Base-by-base conservation (phyloP, 768 basidiomycete species). In the Agaricus sinodeliciosus region DNA sequence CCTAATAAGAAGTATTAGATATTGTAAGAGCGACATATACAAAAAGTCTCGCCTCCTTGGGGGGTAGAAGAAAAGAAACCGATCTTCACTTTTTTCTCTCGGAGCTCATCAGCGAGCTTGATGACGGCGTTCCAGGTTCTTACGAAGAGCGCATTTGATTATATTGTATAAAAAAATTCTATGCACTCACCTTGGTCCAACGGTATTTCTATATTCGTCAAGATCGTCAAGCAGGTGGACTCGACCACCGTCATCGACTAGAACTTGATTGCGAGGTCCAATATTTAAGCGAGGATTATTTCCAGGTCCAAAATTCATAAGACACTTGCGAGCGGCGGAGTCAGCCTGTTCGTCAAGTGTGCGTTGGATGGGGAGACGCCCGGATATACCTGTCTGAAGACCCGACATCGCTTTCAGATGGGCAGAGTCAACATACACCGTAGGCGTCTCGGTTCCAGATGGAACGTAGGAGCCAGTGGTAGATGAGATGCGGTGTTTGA, bases 51-150 rank as follows among this genome's bases (percentile, higher is more conserved):
- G 87, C 87, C 84, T 75, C 94, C 94, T 72, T 95, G 92, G 9
- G 94, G 94, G 5, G 94, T 97, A 9, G 91, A 93, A 26, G 89
- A 92, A 71, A 95, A 95, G 79, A 95, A 95, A 19, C 85, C 87
- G 58, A 95, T 89, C 68, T 89, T 91, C 65, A 90, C 73, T 57
- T 93, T 87, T 70, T 87, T 90, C 67, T 87, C 83, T 52, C 85
- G 83, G 40, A 96, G 77, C 63, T 93, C 91, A 46, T 87, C 82
- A 4, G 89, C 87, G 43, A 93, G 84, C 61, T 87, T 87, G 64
- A 71, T 75, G 55, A 94, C 88, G 0, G 88, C 78, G 58, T 83
- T 85, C 90, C 90, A 94, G 2, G 90, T 86, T 51, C 77, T 79
- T 49, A 27, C 36, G 26, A 7, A 42, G 15, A 58, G 16, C 31